Percentiles rank a stretch among this genome's conserved stretches.
phyloP scores from a whole-genome alignment of 768 basidiomycete genomes.

The Lentinula sp. region DNA sequence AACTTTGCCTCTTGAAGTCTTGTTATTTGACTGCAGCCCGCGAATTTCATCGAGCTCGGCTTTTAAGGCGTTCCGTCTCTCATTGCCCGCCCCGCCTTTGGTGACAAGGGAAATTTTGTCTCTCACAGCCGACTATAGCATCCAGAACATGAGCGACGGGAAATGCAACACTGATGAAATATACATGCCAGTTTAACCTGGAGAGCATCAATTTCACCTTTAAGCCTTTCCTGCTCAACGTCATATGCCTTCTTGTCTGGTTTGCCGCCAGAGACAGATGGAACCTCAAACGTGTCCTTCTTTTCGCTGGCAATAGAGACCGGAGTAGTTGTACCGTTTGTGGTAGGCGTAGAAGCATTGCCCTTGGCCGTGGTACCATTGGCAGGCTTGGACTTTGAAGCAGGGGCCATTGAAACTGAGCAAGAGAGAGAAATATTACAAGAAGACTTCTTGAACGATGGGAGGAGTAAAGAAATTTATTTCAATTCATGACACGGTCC shows the following conservation, averaged over 20 bases:
- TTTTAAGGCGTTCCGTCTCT: slow-evolving; percentile 65
- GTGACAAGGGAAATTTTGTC: slow-evolving; percentile 68
- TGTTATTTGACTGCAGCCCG: slow-evolving; percentile 71
- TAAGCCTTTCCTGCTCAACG: slow-evolving; percentile 77
- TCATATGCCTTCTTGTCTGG: slow-evolving; percentile 88
- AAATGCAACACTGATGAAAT: slow-evolving; percentile 6
- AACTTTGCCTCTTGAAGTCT: slow-evolving; percentile 62
- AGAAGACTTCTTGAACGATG: not conserved
- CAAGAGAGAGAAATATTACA: slow-evolving; percentile 18
- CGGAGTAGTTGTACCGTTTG: slow-evolving; percentile 44
- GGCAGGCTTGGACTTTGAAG: slow-evolving; percentile 46
- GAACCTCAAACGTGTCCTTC: slow-evolving; percentile 38
- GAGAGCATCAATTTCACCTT: slow-evolving; percentile 76
- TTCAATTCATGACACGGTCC: not conserved
- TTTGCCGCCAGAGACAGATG: slow-evolving; percentile 38
- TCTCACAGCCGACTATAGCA: slow-evolving; percentile 53
- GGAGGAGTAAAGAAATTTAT: not conserved
- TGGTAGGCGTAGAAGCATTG: slow-evolving; percentile 32
- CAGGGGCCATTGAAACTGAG: slow-evolving; percentile 29
- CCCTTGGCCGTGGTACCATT: slow-evolving; percentile 35
- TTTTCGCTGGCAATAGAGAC: slow-evolving; percentile 30
- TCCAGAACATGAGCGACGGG: slow-evolving; percentile 7
- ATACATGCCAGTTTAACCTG: slow-evolving; percentile 74
- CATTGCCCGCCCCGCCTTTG: slow-evolving; percentile 56
- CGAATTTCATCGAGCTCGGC: slow-evolving; percentile 79